Base-by-base conservation (phyloP, 768 basidiomycete species). In the Rhizopogon vinicolor region DNA sequence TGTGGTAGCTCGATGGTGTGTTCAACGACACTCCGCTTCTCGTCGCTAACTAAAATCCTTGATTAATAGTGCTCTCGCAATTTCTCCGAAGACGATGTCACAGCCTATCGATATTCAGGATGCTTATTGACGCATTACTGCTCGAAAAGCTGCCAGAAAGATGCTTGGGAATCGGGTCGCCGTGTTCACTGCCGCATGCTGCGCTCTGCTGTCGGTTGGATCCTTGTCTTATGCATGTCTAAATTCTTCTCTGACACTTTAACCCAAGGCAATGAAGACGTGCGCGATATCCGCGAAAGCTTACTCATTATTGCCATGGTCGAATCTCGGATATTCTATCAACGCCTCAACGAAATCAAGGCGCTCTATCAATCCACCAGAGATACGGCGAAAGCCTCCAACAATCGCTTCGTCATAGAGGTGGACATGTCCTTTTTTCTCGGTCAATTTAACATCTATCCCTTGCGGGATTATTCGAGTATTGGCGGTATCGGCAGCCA, bases 121-220 rank as follows among this genome's bases (percentile, higher is more conserved):
- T 49, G 48, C 33, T 37, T 49, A 19, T 35, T 49, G 48, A 37
- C 48, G 19, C 48, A 33, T 49, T 49, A 49, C 33, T 49, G 48
- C 33, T 49, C 48, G 14, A 49, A 37, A 16, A 16, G 22, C 16
- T 49, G 48, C 19, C 48, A 49, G 19, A 49, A 37, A 19, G 48
- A 49, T 3, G 48, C 48, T 49, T 49, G 48, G 48, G 33, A 49
- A 16, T 37, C 48, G 2, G 48, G 48, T 3, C 48, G 37, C 19
- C 48, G 48, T 49, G 3, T 16, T 37, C 48, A 49, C 19, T 49
- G 48, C 35, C 48, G 33, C 48, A 49, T 49, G 33, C 14, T 49
- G 19, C 48, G 33, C 16, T 49, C 48, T 22, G 33, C 35, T 49
- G 33, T 37, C 5, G 48, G 48, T 49, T 13, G 37, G 48, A 49